These are phyloP conservation scores for Crotalaria pallida DNA, from an alignment of 306 rosid genomes.

Conservation along the genomic window DNA sequence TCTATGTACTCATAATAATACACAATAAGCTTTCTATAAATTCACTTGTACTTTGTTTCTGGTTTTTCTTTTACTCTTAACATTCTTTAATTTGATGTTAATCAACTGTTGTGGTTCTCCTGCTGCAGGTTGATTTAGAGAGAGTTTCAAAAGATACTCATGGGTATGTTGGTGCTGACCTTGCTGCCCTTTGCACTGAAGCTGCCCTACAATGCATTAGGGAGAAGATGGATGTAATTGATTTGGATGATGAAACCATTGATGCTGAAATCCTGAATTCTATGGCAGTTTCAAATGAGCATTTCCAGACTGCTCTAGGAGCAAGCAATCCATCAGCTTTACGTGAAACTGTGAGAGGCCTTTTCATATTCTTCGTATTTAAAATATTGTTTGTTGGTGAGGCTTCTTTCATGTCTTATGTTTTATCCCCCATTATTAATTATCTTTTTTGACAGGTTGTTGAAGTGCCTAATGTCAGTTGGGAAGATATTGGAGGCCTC, in stretches of 20 bases:
- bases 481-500: conserved; percentile 59
- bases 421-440: neutral
- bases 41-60: neutral
- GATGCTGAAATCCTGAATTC: conserved; percentile 63
- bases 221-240: conserved; percentile 76
- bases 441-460: conserved; percentile 36
- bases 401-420: neutral
- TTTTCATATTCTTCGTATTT: neutral
- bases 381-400: neutral
- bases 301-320: conserved; percentile 70
- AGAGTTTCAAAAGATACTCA: conserved; percentile 46
- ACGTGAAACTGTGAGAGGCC: conserved; percentile 54
- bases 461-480: conserved; percentile 55
- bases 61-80: neutral
- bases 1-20: neutral
- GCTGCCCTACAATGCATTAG: conserved; percentile 70
- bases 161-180: conserved; percentile 71
- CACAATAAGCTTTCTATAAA: no score
- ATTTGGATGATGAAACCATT: conserved; percentile 61
- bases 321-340: conserved; percentile 70
- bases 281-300: conserved; percentile 62
- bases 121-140: conserved; percentile 38
- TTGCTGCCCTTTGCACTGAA: conserved; percentile 73
- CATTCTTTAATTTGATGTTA: neutral
- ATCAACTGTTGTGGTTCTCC: neutral